Evolutionary conservation across 2,329 filamentous ascomycete genomes (phyloP).

Genomic region (Ophiostoma sp.): DNA sequence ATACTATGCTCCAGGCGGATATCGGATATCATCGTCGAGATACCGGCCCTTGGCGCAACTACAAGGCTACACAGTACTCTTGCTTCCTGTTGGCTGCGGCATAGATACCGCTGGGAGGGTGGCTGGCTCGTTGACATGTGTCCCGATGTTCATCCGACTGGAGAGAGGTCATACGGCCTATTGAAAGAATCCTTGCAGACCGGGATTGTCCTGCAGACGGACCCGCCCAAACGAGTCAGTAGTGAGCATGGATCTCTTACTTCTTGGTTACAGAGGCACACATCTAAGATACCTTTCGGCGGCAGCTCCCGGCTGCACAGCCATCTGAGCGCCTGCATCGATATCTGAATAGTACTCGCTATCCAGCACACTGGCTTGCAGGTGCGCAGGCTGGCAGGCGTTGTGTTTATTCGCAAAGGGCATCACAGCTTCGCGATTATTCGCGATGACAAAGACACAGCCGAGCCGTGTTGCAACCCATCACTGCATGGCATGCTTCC

Average conservation of each 20-base stretch:
- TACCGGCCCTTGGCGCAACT: not conserved
- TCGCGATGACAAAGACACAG: not conserved
- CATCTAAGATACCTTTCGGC: not conserved
- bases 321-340: not conserved
- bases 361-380: not conserved
- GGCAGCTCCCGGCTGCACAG: conserved; percentile 8
- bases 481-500: not conserved
- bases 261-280: not conserved
- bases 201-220: not conserved
- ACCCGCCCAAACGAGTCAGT: not conserved
- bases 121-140: not conserved
- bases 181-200: not conserved
- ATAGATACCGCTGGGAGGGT: not conserved
- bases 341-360: not conserved
- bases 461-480: not conserved
- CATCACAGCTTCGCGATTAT: not conserved
- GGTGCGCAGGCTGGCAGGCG: not conserved
- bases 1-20: not conserved
- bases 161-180: not conserved
- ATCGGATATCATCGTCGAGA: not conserved
- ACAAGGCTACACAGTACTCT: not conserved
- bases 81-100: not conserved
- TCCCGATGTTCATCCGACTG: conserved; percentile 2
- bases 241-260: not conserved
- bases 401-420: not conserved